These are phyloP conservation scores for Dioscorea zingiberensis DNA, from an alignment of 106 monocot species.

Conservation along the genomic window DNA sequence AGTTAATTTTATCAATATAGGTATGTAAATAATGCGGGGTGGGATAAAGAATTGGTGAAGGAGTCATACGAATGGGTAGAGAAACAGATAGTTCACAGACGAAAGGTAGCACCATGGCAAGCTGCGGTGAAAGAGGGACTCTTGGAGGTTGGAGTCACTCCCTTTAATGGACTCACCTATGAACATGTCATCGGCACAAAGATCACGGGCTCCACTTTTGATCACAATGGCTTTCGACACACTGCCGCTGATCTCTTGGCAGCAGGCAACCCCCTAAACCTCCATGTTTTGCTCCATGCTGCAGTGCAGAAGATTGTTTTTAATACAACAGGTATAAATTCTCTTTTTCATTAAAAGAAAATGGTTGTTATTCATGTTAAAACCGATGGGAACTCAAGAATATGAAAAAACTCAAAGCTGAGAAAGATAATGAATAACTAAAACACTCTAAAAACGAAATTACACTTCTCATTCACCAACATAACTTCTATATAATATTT, in stretches of 20 bases:
- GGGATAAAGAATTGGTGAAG: constrained; percentile 51
- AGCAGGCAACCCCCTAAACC: constrained; percentile 36
- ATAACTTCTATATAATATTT: no score
- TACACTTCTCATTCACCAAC: no score
- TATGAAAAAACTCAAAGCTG: no score
- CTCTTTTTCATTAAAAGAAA: no score
- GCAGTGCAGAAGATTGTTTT: constrained; percentile 58
- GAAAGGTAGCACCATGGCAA: constrained; percentile 61
- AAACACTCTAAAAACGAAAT: no score
- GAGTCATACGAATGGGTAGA: constrained; percentile 57
- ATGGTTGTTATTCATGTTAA: no score
- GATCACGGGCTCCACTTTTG: constrained; percentile 68
- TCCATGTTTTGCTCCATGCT: constrained; percentile 52
- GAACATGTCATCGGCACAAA: constrained; percentile 73
- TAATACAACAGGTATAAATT: constrained; percentile 8
- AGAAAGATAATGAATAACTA: no score
- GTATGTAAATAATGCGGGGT: constrained; percentile 37
- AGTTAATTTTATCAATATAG: no score
- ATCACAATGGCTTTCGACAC: constrained; percentile 41
- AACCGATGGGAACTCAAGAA: no score
- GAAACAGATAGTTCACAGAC: constrained; percentile 36
- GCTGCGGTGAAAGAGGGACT: constrained; percentile 52
- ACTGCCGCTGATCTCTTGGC: constrained; percentile 64
- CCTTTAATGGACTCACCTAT: constrained; percentile 74
- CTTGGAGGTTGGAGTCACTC: constrained; percentile 53